A percentile compares a stretch with the other conserved stretches of the same genome.
phyloP scores from a whole-genome alignment of 106 monocot species.

The Allium cepa region DNA sequence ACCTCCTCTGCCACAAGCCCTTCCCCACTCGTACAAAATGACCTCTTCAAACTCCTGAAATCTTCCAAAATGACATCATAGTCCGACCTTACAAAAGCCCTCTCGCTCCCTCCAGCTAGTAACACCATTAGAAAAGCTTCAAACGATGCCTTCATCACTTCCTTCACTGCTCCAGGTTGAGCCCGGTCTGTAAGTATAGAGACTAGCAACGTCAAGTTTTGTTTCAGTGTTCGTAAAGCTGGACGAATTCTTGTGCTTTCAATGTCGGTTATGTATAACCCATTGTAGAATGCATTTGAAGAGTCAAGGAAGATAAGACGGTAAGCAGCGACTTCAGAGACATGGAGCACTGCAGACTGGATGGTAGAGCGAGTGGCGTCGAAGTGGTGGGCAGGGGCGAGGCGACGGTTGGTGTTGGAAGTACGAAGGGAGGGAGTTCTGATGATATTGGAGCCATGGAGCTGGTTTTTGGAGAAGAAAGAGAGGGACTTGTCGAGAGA shows the following conservation, averaged over 20 bases:
- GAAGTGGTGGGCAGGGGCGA: conserved; percentile 29
- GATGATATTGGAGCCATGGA: not conserved
- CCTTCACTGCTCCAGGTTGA: conserved; percentile 41
- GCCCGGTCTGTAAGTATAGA: conserved; percentile 34
- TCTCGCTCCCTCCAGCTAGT: conserved; percentile 43
- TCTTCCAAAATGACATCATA: conserved; percentile 38
- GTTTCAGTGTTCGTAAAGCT: conserved; percentile 36
- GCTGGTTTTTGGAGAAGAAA: conserved; percentile 21
- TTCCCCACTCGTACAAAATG: conserved; percentile 47
- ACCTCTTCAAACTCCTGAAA: conserved; percentile 34
- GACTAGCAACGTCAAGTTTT: conserved; percentile 37
- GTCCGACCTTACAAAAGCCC: conserved; percentile 33
- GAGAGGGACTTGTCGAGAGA: conserved; percentile 52
- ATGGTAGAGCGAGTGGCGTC: conserved; percentile 34
- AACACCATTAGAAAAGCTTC: conserved; percentile 56
- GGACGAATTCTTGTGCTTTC: conserved; percentile 29
- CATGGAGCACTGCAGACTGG: conserved; percentile 32
- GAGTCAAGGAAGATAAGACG: conserved; percentile 70
- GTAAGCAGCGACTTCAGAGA: conserved; percentile 58
- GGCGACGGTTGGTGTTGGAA: conserved; percentile 17
- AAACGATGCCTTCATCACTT: conserved; percentile 57
- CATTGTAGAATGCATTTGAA: conserved; percentile 35
- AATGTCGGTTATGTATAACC: conserved; percentile 36
- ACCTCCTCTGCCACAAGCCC: conserved; percentile 51
- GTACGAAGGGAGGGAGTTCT: conserved; percentile 18